phyloP scores from a whole-genome alignment of 768 basidiomycete genomes.

The Podaxis pistillaris region DNA sequence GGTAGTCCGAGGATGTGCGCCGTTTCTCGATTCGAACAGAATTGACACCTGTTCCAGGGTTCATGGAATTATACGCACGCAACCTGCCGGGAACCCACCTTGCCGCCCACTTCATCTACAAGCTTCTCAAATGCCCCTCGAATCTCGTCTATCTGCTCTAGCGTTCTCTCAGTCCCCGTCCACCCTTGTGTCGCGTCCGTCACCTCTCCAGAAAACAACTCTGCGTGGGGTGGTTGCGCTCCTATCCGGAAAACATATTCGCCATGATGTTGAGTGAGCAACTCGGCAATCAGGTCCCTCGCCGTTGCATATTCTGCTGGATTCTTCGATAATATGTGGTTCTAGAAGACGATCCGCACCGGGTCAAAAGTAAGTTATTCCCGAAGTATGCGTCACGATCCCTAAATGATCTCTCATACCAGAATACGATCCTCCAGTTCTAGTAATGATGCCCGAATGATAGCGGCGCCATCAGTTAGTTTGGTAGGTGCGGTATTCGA shows the following conservation, averaged over 20 bases:
- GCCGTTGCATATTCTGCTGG: conserved; percentile 49
- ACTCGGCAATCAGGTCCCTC: conserved; percentile 60
- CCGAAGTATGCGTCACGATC: conserved; percentile 13
- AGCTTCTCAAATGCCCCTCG: conserved; percentile 65
- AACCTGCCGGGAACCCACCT: conserved; percentile 40
- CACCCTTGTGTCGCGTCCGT: conserved; percentile 48
- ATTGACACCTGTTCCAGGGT: conserved; percentile 46
- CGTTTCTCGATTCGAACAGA: conserved; percentile 44
- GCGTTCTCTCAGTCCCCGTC: conserved; percentile 50
- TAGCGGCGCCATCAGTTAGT: conserved; percentile 2
- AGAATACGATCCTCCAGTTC: conserved; percentile 57
- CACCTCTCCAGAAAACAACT: conserved; percentile 55
- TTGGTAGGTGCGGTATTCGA: conserved; percentile 12
- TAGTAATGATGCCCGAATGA: conserved; percentile 25
- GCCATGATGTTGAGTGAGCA: conserved; percentile 67
- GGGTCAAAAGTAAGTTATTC: neutral
- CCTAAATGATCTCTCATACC: conserved; percentile 30
- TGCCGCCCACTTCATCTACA: conserved; percentile 79
- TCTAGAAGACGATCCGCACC: conserved; percentile 28
- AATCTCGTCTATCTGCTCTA: conserved; percentile 51
- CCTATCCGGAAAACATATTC: conserved; percentile 80
- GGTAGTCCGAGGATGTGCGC: conserved; percentile 50
- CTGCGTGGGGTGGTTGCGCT: conserved; percentile 54
- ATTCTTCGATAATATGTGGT: conserved; percentile 41
- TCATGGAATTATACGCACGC: neutral